Evolutionary conservation across 129 eudicot species (phyloP).

Genomic region (Flaveria linearis): DNA sequence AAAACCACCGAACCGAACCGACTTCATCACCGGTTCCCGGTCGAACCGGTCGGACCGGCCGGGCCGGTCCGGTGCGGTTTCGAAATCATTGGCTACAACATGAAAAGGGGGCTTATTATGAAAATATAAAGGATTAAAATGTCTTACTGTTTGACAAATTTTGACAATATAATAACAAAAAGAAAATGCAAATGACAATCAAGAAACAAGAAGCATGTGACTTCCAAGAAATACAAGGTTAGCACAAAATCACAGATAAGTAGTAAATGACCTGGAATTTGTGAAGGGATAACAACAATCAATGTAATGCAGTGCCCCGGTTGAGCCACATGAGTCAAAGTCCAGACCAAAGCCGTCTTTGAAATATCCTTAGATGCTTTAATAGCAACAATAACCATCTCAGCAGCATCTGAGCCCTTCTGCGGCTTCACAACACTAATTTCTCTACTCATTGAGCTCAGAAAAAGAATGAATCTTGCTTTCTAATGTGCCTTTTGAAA

Average conservation of each 20-base stretch:
- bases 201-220: neutral
- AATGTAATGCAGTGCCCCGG: slow-evolving; percentile 92
- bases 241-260: neutral
- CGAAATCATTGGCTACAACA: too few species aligned
- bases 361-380: slow-evolving; percentile 88
- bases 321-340: slow-evolving; percentile 94
- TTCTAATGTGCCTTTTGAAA: slow-evolving; percentile 12
- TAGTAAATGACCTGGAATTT: slow-evolving; percentile 54
- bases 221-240: neutral
- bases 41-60: too few species aligned
- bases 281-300: slow-evolving; percentile 74
- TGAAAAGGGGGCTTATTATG: neutral
- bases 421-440: slow-evolving; percentile 50
- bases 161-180: neutral
- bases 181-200: neutral
- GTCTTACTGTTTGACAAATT: neutral
- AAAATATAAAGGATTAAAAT: neutral
- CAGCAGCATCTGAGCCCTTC: slow-evolving; percentile 49
- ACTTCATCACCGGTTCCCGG: too few species aligned
- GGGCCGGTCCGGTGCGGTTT: too few species aligned
- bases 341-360: slow-evolving; percentile 84
- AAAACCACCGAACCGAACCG: too few species aligned
- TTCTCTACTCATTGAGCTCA: slow-evolving; percentile 53
- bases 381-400: slow-evolving; percentile 83
- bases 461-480: neutral